A percentile compares a stretch with the other conserved stretches of the same genome.
phyloP scores from a whole-genome alignment of 1,139 yeast species.

The Scheffersomyces titani region DNA sequence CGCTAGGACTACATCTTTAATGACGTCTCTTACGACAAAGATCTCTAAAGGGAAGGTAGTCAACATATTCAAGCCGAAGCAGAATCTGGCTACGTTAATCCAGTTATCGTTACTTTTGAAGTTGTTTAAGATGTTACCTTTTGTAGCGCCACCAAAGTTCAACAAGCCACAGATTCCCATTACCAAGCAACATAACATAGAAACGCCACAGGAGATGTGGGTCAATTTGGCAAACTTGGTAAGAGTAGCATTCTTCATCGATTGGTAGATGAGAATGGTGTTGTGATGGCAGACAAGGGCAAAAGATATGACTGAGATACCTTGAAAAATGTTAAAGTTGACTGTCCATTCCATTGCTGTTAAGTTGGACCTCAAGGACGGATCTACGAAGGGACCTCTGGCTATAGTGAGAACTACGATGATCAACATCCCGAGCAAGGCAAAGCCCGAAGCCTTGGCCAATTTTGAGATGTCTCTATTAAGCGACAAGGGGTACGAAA shows the following conservation, averaged over 20 bases:
- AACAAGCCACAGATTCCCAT: slow-evolving; percentile 83
- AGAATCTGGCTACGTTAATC: slow-evolving; percentile 83
- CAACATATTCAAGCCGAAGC: slow-evolving; percentile 92
- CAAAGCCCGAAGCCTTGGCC: slow-evolving; percentile 87
- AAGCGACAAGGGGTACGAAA: slow-evolving; percentile 82
- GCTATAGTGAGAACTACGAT: slow-evolving; percentile 74
- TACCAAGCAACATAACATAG: slow-evolving; percentile 74
- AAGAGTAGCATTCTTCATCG: slow-evolving; percentile 73
- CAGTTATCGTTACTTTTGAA: slow-evolving; percentile 72
- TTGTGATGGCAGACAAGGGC: slow-evolving; percentile 96
- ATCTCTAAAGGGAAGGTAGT: slow-evolving; percentile 91
- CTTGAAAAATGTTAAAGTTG: slow-evolving; percentile 75
- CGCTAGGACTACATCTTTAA: slow-evolving; percentile 58
- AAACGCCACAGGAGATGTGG: slow-evolving; percentile 79
- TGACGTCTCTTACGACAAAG: slow-evolving; percentile 85
- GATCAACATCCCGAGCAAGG: slow-evolving; percentile 78
- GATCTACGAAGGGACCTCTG: slow-evolving; percentile 66
- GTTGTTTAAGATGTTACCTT: slow-evolving; percentile 85
- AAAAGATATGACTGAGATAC: slow-evolving; percentile 87
- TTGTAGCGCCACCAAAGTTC: slow-evolving; percentile 74
- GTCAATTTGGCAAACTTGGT: slow-evolving; percentile 75
- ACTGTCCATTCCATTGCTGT: slow-evolving; percentile 52
- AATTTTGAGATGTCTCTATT: slow-evolving; percentile 80
- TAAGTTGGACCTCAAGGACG: slow-evolving; percentile 49
- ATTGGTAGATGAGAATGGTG: slow-evolving; percentile 84